Percentiles rank a stretch among this genome's conserved stretches.
phyloP scores from a whole-genome alignment of 2,329 filamentous ascomycete species.

The Epicoccum sorghinum region DNA sequence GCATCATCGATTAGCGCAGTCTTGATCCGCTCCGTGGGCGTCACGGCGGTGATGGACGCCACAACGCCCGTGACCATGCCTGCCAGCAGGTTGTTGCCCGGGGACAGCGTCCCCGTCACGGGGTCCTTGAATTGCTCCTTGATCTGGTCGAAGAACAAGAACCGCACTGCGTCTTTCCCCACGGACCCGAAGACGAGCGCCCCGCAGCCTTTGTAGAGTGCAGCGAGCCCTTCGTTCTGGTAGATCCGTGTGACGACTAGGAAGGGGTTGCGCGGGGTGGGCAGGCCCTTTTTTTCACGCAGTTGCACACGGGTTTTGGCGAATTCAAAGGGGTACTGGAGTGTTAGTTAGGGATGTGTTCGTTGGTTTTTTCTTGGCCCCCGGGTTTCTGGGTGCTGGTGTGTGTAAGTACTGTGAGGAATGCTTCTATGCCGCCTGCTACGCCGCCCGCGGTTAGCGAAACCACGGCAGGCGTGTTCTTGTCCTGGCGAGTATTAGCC shows the following conservation, averaged over 20 bases:
- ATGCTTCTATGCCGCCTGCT: slow-evolving; percentile 49
- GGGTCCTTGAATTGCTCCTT: slow-evolving; percentile 63
- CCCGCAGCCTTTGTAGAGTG: slow-evolving; percentile 68
- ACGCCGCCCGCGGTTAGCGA: slow-evolving; percentile 48
- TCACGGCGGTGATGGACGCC: slow-evolving; percentile 68
- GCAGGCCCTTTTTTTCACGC: slow-evolving; percentile 51
- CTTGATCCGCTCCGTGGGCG: slow-evolving; percentile 71
- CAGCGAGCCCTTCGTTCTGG: slow-evolving; percentile 61
- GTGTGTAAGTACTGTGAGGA: slow-evolving; percentile 37
- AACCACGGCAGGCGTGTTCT: slow-evolving; percentile 46
- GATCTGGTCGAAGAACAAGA: slow-evolving; percentile 70
- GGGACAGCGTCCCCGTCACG: slow-evolving; percentile 62
- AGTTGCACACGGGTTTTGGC: slow-evolving; percentile 70
- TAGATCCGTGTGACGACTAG: slow-evolving; percentile 62
- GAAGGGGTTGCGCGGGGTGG: slow-evolving; percentile 63
- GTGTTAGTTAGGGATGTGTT: slow-evolving; percentile 6
- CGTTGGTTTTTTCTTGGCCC: not conserved
- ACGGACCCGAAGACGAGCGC: slow-evolving; percentile 66
- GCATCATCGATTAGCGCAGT: slow-evolving; percentile 71
- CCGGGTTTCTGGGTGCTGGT: too few species aligned
- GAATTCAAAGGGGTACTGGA: slow-evolving; percentile 68
- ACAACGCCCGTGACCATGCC: slow-evolving; percentile 69
- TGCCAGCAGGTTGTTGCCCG: slow-evolving; percentile 63
- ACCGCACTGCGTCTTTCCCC: slow-evolving; percentile 69
- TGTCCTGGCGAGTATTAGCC: slow-evolving; percentile 33